phyloP scores from a whole-genome alignment of 208 protist genomes.

The Leishmania lainsoni region DNA sequence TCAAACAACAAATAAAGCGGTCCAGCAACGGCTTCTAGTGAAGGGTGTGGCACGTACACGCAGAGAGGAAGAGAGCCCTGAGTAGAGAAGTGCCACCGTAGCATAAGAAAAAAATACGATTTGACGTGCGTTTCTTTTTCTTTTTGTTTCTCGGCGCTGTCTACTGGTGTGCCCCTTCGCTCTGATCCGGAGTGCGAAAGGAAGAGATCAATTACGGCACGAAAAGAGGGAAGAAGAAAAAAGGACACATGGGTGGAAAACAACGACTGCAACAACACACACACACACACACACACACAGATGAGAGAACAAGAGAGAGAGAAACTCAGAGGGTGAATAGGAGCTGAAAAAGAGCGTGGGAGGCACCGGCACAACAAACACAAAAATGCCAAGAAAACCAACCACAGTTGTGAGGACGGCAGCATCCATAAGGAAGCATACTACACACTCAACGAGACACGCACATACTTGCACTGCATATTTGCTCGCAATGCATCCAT shows the following conservation, averaged over 20 bases:
- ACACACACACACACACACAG: not conserved
- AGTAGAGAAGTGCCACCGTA: too few relatives aligned
- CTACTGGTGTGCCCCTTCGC: too few relatives aligned
- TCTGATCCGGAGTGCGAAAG: too few relatives aligned
- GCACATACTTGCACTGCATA: not conserved
- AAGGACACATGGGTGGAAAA: not conserved
- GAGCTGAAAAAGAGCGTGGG: not conserved
- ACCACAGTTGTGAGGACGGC: not conserved
- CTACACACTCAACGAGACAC: not conserved
- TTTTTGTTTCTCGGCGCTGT: too few relatives aligned
- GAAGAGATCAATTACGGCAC: too few relatives aligned
- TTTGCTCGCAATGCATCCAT: not conserved
- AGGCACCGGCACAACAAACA: not conserved
- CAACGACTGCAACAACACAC: not conserved
- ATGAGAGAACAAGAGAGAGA: conserved; percentile 1
- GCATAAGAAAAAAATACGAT: too few relatives aligned
- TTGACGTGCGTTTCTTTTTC: too few relatives aligned
- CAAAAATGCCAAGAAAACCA: not conserved
- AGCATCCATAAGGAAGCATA: not conserved
- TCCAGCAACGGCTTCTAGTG: too few relatives aligned
- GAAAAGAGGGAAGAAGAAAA: too few relatives aligned
- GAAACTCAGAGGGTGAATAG: not conserved
- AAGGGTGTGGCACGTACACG: too few relatives aligned
- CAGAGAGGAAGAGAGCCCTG: too few relatives aligned
- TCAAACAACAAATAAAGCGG: too few relatives aligned